Conservation (phyloP, 495 filamentous ascomycete species). For the Arthonia radiata region DNA sequence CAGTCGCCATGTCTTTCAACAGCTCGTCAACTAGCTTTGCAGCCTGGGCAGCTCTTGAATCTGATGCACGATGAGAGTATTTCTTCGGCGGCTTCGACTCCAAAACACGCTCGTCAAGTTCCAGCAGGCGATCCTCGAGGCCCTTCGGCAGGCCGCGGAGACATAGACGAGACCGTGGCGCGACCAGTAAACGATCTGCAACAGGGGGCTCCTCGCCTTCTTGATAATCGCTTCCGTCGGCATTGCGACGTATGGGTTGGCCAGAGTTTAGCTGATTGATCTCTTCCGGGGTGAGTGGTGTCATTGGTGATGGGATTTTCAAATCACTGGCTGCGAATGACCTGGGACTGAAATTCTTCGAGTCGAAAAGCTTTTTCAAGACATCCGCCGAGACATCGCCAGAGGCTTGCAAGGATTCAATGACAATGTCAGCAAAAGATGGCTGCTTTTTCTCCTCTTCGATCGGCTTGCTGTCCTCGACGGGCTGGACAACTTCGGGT, state of each 20-base stretch:
- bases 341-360: neutral
- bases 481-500: neutral
- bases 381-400: neutral
- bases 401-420: no score
- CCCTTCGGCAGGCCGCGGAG: constrained; percentile 49
- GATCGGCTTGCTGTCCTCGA: no score
- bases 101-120: constrained; percentile 36
- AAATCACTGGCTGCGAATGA: neutral
- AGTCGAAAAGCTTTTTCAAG: neutral
- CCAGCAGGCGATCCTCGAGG: constrained; percentile 54
- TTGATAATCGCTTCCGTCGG: constrained; percentile 17
- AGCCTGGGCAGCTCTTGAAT: no score
- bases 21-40: no score
- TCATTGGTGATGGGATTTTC: neutral
- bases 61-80: neutral
- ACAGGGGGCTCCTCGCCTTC: constrained; percentile 10
- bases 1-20: constrained; percentile 1
- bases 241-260: constrained; percentile 10
- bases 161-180: constrained; percentile 54
- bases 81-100: neutral
- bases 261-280: constrained; percentile 1
- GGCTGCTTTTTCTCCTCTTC: no score
- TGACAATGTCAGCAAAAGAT: no score
- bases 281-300: neutral
- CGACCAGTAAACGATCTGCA: constrained; percentile 33